Base-by-base conservation (phyloP, 75 land plant genomes). In the Cunninghamia lanceolata region DNA sequence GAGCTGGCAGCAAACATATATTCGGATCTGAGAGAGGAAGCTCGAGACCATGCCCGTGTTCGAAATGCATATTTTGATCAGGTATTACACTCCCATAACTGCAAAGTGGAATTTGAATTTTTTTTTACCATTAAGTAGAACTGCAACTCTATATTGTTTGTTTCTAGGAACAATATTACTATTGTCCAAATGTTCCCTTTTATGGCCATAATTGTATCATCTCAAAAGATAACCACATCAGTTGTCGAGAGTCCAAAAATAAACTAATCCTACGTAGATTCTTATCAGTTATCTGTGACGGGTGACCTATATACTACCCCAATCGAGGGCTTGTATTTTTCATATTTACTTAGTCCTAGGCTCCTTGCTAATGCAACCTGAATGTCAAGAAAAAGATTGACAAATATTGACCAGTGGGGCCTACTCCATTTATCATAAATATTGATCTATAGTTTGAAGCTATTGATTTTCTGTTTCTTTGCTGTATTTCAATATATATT, bases 1-100 rank as follows among this genome's bases (percentile, higher is more conserved):
- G 91, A 85, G 89, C 30, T 87, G 89, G 86, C 99, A 98, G 99
- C 91, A 84, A 98, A 87, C 81, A 88, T 98, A 94, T 96, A 98
- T 90, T 87, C 93, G 32, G 97, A 96, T 28, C 85, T 92, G 85
- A 88, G 96, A 78, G 99, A 96, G 85, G 99, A 95, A 91, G 99
- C 96, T 80, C 94, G 94, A 42, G 97, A 96, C 82, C 93, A 95
- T 92, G 99, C 99, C 73, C 93, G 95, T 34, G 86, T 98, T 47
- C 94, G 97, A 2, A 98, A 96, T 91, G 92, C 93, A 38, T 96
- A 90, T 78, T 94, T 98, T 88, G 99, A 98, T 77, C 98, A 98
- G 99, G 99, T 96, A 87, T 9, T 83, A 59, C 84, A 82, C 16
- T 82, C n/a, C 32, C 9, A 45, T 83, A 36, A 36, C 13, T 75